Evolutionary conservation across 106 monocot genomes (phyloP), one percentile per base, ranked within the genome.

Genomic region (Cymbidium sinense): DNA sequence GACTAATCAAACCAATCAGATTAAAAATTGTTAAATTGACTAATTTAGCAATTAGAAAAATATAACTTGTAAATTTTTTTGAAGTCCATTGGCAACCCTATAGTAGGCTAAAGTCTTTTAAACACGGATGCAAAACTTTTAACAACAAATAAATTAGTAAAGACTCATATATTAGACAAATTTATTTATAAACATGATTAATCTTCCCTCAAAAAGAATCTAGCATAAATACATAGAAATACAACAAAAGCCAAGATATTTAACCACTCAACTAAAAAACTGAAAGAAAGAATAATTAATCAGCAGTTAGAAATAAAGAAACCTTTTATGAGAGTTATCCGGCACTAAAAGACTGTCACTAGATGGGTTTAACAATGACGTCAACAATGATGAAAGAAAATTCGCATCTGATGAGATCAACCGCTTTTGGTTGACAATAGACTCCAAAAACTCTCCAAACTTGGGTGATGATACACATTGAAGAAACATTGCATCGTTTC

Each of bases 341-440:
- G 93, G 79, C 7, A 88, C 78, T 23, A 91, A 28, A 33, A 94
- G 73, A 29, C 82, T 82, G 70, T 85, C 21, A 77, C 77, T 44
- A 36, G 85, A 82, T 43, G 79, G 64, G 51, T 81, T 77, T 65
- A 95, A 77, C 77, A 94, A 72, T 8, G 96, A 89, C 19, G 85
- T 54, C 61, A 98, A 55, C 84, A 86, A 86, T 75, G 96, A 89
- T 54, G 83, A 76, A 70, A 94, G 87, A 80, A 90, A 94, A 65
- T 76, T 80, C 11, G 75, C 79, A 87, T 98, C 96, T 23, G 96
- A 98, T 30, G 81, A 70, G 43, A 98, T 94, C 50, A 94, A 71
- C 31, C 81, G 77, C 79, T 87, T 91, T 75, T 98, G 94, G 77
- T 78, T 77, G 47, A 86, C 67, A 58, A 98, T 77, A 13, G 83